Percentiles rank a stretch among this genome's conserved stretches.
These are phyloP conservation scores for Fusarium austroafricanum DNA, from an alignment of 2,329 filamentous ascomycete species.

Conservation along the genomic window DNA sequence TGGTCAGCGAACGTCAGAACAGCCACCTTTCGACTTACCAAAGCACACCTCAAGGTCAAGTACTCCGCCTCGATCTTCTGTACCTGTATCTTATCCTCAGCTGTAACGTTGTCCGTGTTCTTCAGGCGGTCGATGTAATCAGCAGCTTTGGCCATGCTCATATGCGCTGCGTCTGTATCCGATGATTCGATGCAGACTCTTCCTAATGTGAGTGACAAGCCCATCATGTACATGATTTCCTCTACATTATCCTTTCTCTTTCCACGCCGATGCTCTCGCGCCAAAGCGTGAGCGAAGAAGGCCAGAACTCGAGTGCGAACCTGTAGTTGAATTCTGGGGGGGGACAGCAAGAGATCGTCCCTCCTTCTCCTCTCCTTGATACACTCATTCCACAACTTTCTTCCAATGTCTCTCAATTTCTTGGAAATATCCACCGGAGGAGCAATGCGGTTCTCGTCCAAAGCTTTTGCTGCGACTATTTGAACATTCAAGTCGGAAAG, in stretches of 20 bases:
- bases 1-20: conserved; percentile 28
- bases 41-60: conserved; percentile 70
- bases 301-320: conserved; percentile 65
- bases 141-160: conserved; percentile 72
- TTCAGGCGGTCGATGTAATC: conserved; percentile 57
- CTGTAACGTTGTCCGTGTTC: background rate
- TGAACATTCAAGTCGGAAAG: conserved; percentile 47
- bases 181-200: conserved; percentile 59
- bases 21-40: conserved; percentile 63
- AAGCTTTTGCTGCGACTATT: conserved; percentile 38
- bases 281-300: conserved; percentile 74
- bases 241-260: conserved; percentile 44
- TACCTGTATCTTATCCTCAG: conserved; percentile 7
- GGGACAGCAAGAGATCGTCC: conserved; percentile 31
- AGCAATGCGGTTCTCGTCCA: conserved; percentile 6
- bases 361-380: conserved; percentile 59
- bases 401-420: conserved; percentile 68
- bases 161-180: conserved; percentile 68
- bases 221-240: conserved; percentile 69
- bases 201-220: conserved; percentile 75
- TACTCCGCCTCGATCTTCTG: conserved; percentile 68
- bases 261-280: conserved; percentile 52
- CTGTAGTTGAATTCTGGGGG: conserved; percentile 49
- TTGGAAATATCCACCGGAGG: conserved; percentile 21
- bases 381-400: conserved; percentile 74